These are phyloP conservation scores for Eucalyptus leucophloia DNA, from an alignment of 345 rosid genomes.

Conservation along the genomic window DNA sequence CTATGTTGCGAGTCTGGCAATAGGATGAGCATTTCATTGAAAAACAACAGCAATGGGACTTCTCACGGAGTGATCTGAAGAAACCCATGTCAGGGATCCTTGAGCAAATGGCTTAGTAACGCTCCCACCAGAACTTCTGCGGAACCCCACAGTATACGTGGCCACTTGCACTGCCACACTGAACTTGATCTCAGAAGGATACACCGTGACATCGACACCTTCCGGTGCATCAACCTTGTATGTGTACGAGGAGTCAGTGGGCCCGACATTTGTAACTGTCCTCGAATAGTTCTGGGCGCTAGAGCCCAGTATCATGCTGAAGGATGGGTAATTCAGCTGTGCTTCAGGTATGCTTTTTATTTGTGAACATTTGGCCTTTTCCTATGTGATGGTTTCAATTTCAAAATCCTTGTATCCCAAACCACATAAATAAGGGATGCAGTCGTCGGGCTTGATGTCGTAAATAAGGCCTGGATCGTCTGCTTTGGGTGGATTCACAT, in stretches of 20 bases:
- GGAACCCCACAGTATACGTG: constrained; percentile 6
- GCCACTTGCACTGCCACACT: neutral
- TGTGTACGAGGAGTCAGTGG: neutral
- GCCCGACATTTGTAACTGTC: constrained; percentile 7
- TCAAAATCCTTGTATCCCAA: neutral
- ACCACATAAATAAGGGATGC: constrained; percentile 7
- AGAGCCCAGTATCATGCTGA: neutral
- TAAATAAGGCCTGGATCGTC: constrained; percentile 8
- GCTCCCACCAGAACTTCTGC: neutral
- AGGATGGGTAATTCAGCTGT: constrained; percentile 14
- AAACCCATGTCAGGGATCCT: constrained; percentile 4
- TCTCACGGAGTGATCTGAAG: neutral
- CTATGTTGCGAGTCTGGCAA: neutral
- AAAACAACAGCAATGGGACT: constrained; percentile 4
- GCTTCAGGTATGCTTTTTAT: neutral
- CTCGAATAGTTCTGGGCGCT: neutral
- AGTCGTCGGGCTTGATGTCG: neutral
- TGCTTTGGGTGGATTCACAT: constrained; percentile 2
- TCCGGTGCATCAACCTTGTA: neutral
- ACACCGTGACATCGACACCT: constrained; percentile 3
- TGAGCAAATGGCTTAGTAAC: neutral
- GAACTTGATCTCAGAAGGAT: neutral
- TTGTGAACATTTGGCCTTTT: neutral
- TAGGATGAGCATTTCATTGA: neutral
- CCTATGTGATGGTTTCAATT: neutral